Base-by-base conservation (phyloP, 129 eudicot species). In the Erigeron canadensis region DNA sequence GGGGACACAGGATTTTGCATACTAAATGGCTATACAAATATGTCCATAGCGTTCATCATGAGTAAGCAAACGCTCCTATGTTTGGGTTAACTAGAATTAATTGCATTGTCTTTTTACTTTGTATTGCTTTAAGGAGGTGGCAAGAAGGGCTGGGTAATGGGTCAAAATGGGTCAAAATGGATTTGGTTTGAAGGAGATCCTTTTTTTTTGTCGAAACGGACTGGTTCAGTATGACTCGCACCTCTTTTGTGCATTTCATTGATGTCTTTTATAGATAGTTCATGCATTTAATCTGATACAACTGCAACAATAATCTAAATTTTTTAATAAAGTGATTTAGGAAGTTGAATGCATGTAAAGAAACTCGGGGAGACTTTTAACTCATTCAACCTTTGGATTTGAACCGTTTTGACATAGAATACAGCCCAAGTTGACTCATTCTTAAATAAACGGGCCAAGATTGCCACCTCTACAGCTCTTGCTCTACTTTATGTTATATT, bases 1-100 rank as follows among this genome's bases (percentile, higher is more conserved):
- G 99, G 99, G 99, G 99, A 76, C 99, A 94, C 86, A 84, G 99
- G 84, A 78, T 87, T 63, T 72, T 94, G 69, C 99, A 94, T 73
- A 94, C 97, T 45, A 94, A 94, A 83, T 94, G 97, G 97, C 87
- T 94, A 53, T 94, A 94, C 84, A 85, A 94, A 75, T 97, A 94
- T 81, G 95, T 94, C 60, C 99, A 94, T 75, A 94, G 99, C 64
- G 88, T 94, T 53, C 99, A 94, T 76, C 99, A 63, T 63, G 68
- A 63, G 68, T 63, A 38, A 62, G 67, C 67, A 38, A 62, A 55
- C 61, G 18, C 28, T 10, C 15, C 51, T 69, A 16, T 19, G 53
- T 46, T 12, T 57, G 0, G 19, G 12, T 50, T 50, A 12, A 6
- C 16, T 7, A 12, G 12, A 12, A 15, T 50, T 50, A n/a, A 3